Base-by-base conservation (phyloP, 2,329 filamentous ascomycete genomes). In the Colletotrichum orchidophilum region DNA sequence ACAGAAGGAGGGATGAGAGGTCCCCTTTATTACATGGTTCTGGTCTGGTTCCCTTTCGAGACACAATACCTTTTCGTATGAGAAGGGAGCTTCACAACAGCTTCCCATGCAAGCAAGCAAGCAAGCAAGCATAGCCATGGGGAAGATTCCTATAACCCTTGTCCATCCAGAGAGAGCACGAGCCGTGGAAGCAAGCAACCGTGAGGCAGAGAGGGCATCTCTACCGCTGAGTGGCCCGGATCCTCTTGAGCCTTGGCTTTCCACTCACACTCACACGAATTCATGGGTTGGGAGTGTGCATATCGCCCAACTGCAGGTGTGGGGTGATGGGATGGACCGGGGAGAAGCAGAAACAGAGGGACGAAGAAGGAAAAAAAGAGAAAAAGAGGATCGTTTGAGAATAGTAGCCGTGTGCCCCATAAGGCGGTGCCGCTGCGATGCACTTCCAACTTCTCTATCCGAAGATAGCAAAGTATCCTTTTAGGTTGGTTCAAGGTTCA, bases 211-310 rank as follows among this genome's bases (percentile, higher is more conserved):
- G 42, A 52, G n/a, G 29, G 18, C 6, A 27, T 61, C 42, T n/a
- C 39, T 26, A 46, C 11, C 24, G 39, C 5, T 27, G 12, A 33
- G 26, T 26, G 7, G 31, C 24, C 66, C 26, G 65, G 33, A 57
- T 52, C 66, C 42, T 5, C 58, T 29, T 39, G n/a, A 52, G 60
- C 26, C 35, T 46, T 60, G 65, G 27, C 29, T 18, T 11, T 49
- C 39, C 57, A 26, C 15, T 46, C 39, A 46, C 39, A 46, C 39
- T 46, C 18, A 4, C 42, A 33, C 13, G 13, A 33, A 46, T 26
- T 50, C 55, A 60, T 54, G 62, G 35, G 15, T 31, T 5, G n/a
- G 27, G 67, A 57, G 67, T 58, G 67, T 62, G 63, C 63, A 66
- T 70, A 70, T 55, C 9, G 54, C 39, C 39, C 55, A 58, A 31